These are phyloP conservation scores for Candida peoriensis DNA, from an alignment of 805 yeast genomes.

Conservation along the genomic window DNA sequence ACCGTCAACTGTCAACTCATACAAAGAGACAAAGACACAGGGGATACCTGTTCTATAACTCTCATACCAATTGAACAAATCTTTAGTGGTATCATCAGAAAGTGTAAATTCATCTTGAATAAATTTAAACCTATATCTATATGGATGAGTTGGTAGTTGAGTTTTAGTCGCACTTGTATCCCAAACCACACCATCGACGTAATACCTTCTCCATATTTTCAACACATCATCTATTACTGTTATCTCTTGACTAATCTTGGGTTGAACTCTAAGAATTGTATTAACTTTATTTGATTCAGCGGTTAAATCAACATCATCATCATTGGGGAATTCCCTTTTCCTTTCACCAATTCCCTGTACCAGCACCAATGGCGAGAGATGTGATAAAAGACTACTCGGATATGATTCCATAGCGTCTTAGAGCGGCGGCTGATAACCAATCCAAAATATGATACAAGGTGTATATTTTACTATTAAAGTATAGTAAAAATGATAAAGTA, in stretches of 20 bases:
- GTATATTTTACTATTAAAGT: too few species aligned
- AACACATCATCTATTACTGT: conserved; percentile 21
- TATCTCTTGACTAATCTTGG: neutral
- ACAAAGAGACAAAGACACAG: conserved; percentile 39
- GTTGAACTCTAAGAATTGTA: conserved; percentile 11
- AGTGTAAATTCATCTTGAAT: conserved; percentile 24
- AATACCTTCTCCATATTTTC: conserved; percentile 25
- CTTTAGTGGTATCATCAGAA: conserved; percentile 34
- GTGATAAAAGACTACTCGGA: conserved; percentile 28
- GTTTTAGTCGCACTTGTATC: conserved; percentile 20
- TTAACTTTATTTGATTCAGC: conserved; percentile 1
- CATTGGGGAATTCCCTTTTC: conserved; percentile 6
- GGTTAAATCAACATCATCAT: neutral
- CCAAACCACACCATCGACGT: conserved; percentile 25
- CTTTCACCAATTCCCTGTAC: conserved; percentile 36
- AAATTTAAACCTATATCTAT: conserved; percentile 28
- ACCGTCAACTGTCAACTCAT: conserved; percentile 28
- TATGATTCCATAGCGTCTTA: conserved; percentile 42
- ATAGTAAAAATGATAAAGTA: too few species aligned
- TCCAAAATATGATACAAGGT: too few species aligned
- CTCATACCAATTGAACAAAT: conserved; percentile 49
- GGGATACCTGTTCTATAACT: conserved; percentile 48
- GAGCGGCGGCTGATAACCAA: too few species aligned
- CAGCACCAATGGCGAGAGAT: conserved; percentile 35
- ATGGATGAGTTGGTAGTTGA: conserved; percentile 17